A percentile compares a stretch with the other conserved stretches of the same genome.
phyloP scores from a whole-genome alignment of 352 stramenopile genomes.

The Phytophthora rubi region DNA sequence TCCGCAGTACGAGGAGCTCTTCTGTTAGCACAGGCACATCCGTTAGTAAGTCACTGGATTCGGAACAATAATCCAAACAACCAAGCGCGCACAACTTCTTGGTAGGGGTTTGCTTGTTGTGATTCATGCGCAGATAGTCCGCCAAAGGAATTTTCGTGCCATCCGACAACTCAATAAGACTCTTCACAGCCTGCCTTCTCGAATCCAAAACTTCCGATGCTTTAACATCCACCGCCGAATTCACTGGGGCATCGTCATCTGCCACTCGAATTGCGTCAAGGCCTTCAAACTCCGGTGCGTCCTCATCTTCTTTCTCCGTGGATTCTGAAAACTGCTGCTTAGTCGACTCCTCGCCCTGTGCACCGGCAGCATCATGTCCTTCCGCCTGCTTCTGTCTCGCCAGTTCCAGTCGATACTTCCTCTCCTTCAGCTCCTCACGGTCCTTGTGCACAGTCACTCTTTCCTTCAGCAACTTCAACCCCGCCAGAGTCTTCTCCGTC shows the following conservation, averaged over 20 bases:
- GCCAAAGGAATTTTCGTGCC: constrained; percentile 60
- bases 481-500: constrained; percentile 44
- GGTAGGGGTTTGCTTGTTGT: constrained; percentile 31
- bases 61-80: background rate
- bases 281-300: constrained; percentile 37
- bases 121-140: constrained; percentile 69
- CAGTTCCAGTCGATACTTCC: constrained; percentile 53
- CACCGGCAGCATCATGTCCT: background rate
- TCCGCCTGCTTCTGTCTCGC: constrained; percentile 53
- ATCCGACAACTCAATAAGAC: constrained; percentile 65
- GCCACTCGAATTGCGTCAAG: constrained; percentile 37
- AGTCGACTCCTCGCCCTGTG: constrained; percentile 3
- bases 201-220: constrained; percentile 44
- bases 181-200: constrained; percentile 42
- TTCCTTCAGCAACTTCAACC: constrained; percentile 54
- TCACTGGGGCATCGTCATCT: constrained; percentile 32
- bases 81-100: constrained; percentile 62
- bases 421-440: constrained; percentile 69
- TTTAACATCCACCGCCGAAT: constrained; percentile 33
- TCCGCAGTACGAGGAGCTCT: constrained; percentile 45
- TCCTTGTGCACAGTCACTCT: constrained; percentile 71
- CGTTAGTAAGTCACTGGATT: constrained; percentile 10
- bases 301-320: constrained; percentile 19
- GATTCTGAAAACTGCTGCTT: constrained; percentile 28
- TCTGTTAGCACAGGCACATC: constrained; percentile 22